Base-by-base conservation (phyloP, 257 asterid genomes). In the Solanum rostratum region DNA sequence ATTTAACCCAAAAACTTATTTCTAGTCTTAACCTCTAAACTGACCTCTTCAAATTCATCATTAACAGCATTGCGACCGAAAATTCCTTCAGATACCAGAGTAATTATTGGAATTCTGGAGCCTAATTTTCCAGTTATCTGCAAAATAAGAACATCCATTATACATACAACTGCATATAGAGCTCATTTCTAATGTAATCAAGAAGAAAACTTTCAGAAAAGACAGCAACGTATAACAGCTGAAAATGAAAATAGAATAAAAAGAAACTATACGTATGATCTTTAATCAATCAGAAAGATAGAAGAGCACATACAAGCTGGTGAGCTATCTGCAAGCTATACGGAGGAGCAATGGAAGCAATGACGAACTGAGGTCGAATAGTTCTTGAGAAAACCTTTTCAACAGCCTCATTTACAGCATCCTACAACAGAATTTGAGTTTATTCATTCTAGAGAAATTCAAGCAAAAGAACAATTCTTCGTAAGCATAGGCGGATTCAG, bases 361-460 rank as follows among this genome's bases (percentile, higher is more conserved):
- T 83, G n/a, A 90, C 96, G 22, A 95, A 95, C 82, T 95, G 94
- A 20, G 99, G 99, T 55, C 93, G 95, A 81, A 91, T 87, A 12
- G 99, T 97, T 86, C 86, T 88, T 3, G 90, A 88, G 30, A 93
- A 88, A 83, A 94, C 97, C 90, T 94, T 91, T 59, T 89, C 93
- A 46, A 92, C 16, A 43, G 90, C 98, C 89, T 95, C 99, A 80
- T 88, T 81, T 85, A 95, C 94, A 88, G 96, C 98, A 84, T 81
- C 91, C 98, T 94, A 87, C 66, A 14, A 41, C 50, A 27, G 60
- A 43, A 24, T 24, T n/a, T 29, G 2, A 39, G 24, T 12, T 19
- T 13, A 22, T 0, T 37, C 15, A 39, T 4, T 70, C 29, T 19
- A 10, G 5, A 70, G 11, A 70, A 70, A 70, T 70, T 22, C 53